These are phyloP conservation scores for Lactuca sativa DNA, from an alignment of 129 eudicot species.

Conservation along the genomic window DNA sequence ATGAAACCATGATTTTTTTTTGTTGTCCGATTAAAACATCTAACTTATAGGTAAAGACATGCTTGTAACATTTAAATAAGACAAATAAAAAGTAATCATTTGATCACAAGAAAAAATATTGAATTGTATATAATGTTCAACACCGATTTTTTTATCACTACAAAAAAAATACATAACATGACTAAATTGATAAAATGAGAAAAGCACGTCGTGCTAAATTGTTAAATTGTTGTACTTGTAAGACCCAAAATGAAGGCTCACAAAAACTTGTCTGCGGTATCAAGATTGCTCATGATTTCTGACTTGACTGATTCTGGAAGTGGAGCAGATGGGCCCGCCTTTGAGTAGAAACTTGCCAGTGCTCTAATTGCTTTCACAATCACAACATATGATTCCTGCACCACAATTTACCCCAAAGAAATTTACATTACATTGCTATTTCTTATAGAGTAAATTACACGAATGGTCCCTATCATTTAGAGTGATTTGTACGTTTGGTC, in stretches of 20 bases:
- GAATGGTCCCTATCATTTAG: too few relatives aligned
- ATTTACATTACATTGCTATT: too few relatives aligned
- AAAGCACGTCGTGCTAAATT: not conserved
- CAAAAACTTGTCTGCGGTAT: constrained; percentile 62
- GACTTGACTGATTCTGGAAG: constrained; percentile 72
- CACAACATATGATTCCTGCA: constrained; percentile 84
- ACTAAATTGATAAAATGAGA: not conserved
- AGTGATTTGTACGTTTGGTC: too few relatives aligned
- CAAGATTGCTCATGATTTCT: constrained; percentile 58
- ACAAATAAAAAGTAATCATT: too few relatives aligned
- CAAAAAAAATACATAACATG: not conserved
- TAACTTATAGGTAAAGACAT: too few relatives aligned
- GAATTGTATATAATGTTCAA: too few relatives aligned
- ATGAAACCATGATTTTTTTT: too few relatives aligned
- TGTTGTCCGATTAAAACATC: too few relatives aligned
- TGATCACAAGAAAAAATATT: too few relatives aligned
- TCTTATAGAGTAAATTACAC: too few relatives aligned
- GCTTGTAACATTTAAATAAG: too few relatives aligned
- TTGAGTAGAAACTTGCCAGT: constrained; percentile 83
- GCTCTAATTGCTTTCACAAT: constrained; percentile 85
- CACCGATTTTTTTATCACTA: too few relatives aligned
- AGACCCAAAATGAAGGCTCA: constrained; percentile 24
- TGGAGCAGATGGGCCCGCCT: constrained; percentile 91
- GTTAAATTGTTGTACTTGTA: not conserved
- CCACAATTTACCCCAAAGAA: not conserved